Base-by-base conservation (phyloP, 179 eudicot species). In the Vitellaria paradoxa region DNA sequence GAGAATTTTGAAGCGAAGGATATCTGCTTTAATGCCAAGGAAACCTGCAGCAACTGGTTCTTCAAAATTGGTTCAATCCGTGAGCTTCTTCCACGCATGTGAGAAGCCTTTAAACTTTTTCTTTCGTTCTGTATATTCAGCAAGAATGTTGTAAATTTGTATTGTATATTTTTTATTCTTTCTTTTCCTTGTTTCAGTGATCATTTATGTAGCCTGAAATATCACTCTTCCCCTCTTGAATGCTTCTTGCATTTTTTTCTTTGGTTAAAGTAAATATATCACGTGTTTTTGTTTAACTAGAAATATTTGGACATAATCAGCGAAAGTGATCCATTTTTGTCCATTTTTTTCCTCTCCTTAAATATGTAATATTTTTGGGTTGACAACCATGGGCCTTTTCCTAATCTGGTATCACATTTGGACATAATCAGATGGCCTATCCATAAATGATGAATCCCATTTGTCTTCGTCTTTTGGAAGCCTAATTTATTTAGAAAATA, bases 31-130 rank as follows among this genome's bases (percentile, higher is more conserved):
- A 91, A 90, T 53, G 97, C 94, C 59, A 90, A 89, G 81, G 94
- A 92, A 79, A 90, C 85, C 76, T 92, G 97, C 85, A 80, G 79
- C 68, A 90, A 92, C 82, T 92, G 94, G 94, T 90, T 92, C 81
- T 81, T 88, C 86, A 92, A 92, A 87, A 84, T 92, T 75, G 90
- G 92, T 62, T 85, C 92, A 26, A 79, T 90, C 78, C 87, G 79
- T 50, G 94, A 90, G 85, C 87, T 92, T 81, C 85, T 92, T 81
- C 97, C 97, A 21, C 97, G 97, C 88, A 88, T 92, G 97, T 92
- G 81, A 92, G 12, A 30, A 77, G 74, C 68, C 77, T 65, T 74
- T 46, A 9, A 52, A 65, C 68, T 61, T 72, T 72, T 66, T 23
- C 55, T 24, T 72, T 73, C n/a, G 3, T 45, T 56, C 23, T 42